Evolutionary conservation across 192 early-diverging fungal genomes (phyloP).

Genomic region (Linnemannia elongata): DNA sequence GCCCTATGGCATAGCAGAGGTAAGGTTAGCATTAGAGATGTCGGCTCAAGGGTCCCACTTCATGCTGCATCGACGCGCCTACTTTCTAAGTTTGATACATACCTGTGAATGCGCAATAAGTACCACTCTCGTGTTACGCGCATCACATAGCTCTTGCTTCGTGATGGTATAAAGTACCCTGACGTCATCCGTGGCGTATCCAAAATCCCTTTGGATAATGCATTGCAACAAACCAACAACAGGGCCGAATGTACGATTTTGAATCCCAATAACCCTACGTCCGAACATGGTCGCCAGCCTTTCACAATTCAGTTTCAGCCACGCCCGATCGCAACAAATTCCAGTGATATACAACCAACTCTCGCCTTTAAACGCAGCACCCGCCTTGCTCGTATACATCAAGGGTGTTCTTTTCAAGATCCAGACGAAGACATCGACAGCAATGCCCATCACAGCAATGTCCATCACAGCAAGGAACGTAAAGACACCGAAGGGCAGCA

Average conservation of each 20-base stretch:
- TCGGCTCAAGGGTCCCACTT: no score
- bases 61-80: no score
- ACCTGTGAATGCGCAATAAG: slow-evolving; percentile 26
- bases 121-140: background rate
- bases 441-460: background rate
- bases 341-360: slow-evolving; percentile 9
- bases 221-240: background rate
- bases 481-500: background rate
- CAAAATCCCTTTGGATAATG: background rate
- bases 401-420: background rate
- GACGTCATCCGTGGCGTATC: background rate
- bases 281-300: background rate
- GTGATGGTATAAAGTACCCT: slow-evolving; percentile 4
- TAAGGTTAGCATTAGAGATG: background rate
- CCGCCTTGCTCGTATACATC: background rate
- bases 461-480: background rate
- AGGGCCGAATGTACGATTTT: slow-evolving; percentile 15
- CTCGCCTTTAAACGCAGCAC: slow-evolving; percentile 1
- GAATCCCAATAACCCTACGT: slow-evolving; percentile 10
- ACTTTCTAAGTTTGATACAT: background rate
- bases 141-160: background rate
- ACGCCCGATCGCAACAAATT: background rate
- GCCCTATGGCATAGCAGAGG: background rate
- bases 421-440: background rate
- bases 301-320: slow-evolving; percentile 19